A percentile compares a stretch with the other conserved stretches of the same genome.
These are phyloP conservation scores for Aspergillus tubingensis DNA, from an alignment of 2,329 filamentous ascomycete species.

Conservation along the genomic window DNA sequence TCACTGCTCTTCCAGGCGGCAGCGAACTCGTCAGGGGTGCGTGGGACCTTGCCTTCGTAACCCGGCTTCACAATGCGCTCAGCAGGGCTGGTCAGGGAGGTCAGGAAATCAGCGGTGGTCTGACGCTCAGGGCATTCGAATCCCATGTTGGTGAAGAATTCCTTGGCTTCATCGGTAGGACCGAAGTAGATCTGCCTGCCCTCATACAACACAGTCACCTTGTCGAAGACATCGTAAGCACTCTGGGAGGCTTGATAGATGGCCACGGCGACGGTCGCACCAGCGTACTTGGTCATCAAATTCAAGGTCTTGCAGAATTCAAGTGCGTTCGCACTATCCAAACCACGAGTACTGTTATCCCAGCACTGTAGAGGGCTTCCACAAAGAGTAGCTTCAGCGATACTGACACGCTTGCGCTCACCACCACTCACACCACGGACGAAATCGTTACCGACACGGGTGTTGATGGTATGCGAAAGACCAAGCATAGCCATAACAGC, in stretches of 20 bases:
- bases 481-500: constrained; percentile 50
- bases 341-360: constrained; percentile 54
- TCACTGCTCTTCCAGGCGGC: constrained; percentile 57
- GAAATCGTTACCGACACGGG: constrained; percentile 56
- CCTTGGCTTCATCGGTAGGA: constrained; percentile 59
- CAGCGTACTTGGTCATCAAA: constrained; percentile 52
- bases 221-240: constrained; percentile 66
- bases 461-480: constrained; percentile 54
- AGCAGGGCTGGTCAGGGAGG: constrained; percentile 65
- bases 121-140: constrained; percentile 70
- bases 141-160: constrained; percentile 69
- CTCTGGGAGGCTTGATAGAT: constrained; percentile 57
- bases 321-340: constrained; percentile 58
- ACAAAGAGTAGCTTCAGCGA: constrained; percentile 56
- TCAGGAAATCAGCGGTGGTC: constrained; percentile 71
- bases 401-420: constrained; percentile 62
- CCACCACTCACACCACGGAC: constrained; percentile 65
- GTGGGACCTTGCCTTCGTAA: constrained; percentile 64
- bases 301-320: constrained; percentile 58
- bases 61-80: constrained; percentile 62
- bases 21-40: constrained; percentile 70
- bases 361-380: constrained; percentile 51
- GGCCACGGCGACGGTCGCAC: constrained; percentile 55
- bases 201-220: constrained; percentile 71
- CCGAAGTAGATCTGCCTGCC: constrained; percentile 79